Evolutionary conservation across 164 flowering plant species (phyloP), one percentile per base, ranked within the genome.

Genomic region (Saururus chinensis): DNA sequence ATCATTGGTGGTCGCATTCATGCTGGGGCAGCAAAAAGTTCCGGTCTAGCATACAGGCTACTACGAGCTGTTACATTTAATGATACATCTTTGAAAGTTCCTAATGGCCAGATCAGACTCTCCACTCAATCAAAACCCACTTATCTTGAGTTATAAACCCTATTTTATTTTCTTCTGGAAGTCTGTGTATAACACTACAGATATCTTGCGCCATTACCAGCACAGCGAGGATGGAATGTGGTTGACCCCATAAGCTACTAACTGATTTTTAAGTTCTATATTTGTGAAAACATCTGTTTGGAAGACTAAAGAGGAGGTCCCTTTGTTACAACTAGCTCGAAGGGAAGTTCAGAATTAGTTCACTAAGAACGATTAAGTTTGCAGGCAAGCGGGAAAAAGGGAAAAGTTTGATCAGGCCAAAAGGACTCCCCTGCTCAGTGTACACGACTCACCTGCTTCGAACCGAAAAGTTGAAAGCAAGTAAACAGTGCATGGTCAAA

Each of bases 11-110:
- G 14, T 12, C 4, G 14, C 49, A 45, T 45, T 45, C 0, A 45
- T 17, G 49, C 17, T 45, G 49, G 49, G 17, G 14, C 49, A 0
- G 49, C 1, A 8, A 8, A 12, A 17, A n/a, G n/a, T n/a, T n/a
- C n/a, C n/a, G n/a, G n/a, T n/a, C n/a, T n/a, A n/a, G n/a, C n/a
- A n/a, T 45, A 45, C 35, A 55, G 58, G 16, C 58, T 24, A 30
- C 12, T 23, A 55, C 25, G 25, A 55, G 58, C 58, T 55, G 58
- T 55, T 55, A 24, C 58, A 55, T 24, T 55, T 55, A 55, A 55
- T 55, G 58, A 55, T 45, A 12, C 49, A 17, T 45, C 14, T 45
- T 45, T 12, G 49, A 45, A 45, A 12, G 13, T 45, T 45, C 49
- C 49, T 17, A 25, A 55, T 55, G 56, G 58, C 35, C 25, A 54